Evolutionary conservation across 208 protist genomes (phyloP), one percentile per base, ranked within the genome.

Genomic region (Wallacemonas rigidus): DNA sequence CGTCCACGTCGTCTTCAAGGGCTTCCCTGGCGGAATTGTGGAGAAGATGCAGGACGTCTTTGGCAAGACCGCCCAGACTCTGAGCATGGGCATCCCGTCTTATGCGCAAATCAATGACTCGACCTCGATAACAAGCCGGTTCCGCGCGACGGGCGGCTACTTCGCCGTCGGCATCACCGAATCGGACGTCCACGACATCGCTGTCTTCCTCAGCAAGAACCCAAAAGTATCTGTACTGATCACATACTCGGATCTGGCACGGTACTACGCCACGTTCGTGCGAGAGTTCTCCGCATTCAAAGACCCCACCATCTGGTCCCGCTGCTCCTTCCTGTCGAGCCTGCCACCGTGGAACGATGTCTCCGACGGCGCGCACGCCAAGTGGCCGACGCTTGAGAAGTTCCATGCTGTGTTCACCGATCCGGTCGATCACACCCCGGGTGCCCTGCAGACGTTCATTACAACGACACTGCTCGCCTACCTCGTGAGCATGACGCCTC

Each of bases 271-370:
- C 38, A 17, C 55, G 3, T 51, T 86, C 11, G 38, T 74, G 7
- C 3, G 1, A 6, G 74, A 61, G n/a, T 85, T 87, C 53, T 2
- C 43, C 0, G 56, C 11, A 11, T 40, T 39, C 17, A 17, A 38
- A 26, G 72, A 65, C 43, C 60, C 62, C 6, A 60, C 68, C 15
- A 68, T 74, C 64, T 73, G 75, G 63, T 51, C 60, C 26, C 79
- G 82, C 1, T 39, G 87, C 17, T 61, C 83, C 17, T 69, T 81
- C 39, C 9, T 85, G 40, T 84, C 62, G 15, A 87, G 74, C 64
- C 67, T 90, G 71, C 85, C 82, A 8, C 71, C 81, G 17, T 87
- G 82, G 85, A 76, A 41, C 26, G 75, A 87, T 57, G 68, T 43
- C 2, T 74, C 72, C 1, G 36, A 41, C 14, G 15, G 9, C 1